Conservation (phyloP, 768 basidiomycete species). For the Terana coerulea region DNA sequence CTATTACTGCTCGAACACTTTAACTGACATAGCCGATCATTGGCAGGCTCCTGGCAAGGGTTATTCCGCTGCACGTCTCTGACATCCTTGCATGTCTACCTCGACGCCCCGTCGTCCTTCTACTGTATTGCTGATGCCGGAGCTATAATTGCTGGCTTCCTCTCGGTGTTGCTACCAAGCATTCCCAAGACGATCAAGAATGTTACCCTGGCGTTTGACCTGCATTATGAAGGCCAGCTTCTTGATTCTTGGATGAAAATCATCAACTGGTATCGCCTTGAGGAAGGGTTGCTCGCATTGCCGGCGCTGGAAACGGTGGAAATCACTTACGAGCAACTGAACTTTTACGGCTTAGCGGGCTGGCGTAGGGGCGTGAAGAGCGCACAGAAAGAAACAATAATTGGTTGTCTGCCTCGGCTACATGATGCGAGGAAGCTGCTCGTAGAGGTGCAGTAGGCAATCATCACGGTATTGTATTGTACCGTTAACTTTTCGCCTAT, state of each 20-base stretch:
- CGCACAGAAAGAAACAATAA: no score
- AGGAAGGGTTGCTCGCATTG: neutral
- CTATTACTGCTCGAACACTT: no score
- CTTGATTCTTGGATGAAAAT: neutral
- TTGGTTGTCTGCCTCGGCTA: no score
- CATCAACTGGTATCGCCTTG: neutral
- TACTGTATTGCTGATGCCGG: neutral
- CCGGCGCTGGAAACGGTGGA: neutral
- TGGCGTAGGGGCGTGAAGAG: no score
- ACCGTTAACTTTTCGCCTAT: no score
- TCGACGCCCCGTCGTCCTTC: neutral
- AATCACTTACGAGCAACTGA: neutral
- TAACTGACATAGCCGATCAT: no score
- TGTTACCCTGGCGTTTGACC: neutral
- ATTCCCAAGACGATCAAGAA: neutral
- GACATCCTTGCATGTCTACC: neutral
- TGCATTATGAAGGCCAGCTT: neutral
- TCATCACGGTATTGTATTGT: no score
- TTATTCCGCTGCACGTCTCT: neutral
- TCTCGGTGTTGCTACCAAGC: neutral
- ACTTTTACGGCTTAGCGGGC: no score
- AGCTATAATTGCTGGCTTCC: neutral
- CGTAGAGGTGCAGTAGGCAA: no score
- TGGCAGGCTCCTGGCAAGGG: neutral
- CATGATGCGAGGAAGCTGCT: no score